Evolutionary conservation across 148 eudicot genomes (phyloP).

Genomic region (Vaccinium vitisidaea): DNA sequence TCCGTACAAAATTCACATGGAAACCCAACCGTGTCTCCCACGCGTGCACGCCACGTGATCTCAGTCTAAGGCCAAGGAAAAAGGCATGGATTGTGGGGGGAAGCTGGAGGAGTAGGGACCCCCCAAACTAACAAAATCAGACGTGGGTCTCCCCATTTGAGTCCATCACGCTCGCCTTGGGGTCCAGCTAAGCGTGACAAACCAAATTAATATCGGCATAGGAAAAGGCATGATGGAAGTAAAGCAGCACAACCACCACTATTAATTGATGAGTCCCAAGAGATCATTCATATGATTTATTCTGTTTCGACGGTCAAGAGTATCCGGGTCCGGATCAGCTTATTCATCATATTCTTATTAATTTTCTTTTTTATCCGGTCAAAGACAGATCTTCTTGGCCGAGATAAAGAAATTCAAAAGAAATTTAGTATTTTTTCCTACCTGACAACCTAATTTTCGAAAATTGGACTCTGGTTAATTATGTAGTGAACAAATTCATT

Average conservation of each 20-base stretch:
- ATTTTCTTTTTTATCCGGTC: no score
- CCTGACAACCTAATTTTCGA: no score
- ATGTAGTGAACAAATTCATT: no score
- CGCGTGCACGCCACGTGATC: background rate
- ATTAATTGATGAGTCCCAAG: background rate
- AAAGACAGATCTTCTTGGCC: no score
- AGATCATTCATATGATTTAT: background rate
- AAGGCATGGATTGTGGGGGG: background rate
- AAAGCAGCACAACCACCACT: background rate
- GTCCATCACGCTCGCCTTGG: background rate
- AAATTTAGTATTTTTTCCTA: no score
- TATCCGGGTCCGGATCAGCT: no score
- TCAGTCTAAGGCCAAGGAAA: background rate
- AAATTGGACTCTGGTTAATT: no score
- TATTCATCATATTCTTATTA: no score
- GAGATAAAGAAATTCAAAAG: no score
- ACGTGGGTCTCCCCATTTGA: background rate
- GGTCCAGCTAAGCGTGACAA: conserved; percentile 8
- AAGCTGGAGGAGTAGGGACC: background rate
- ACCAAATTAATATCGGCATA: background rate
- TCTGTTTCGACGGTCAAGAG: no score
- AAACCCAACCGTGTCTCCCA: background rate
- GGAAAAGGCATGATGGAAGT: background rate
- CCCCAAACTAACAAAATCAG: background rate
- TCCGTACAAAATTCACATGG: background rate